Base-by-base conservation (phyloP, 306 rosid genomes). In the Echinosophora koreensis region DNA sequence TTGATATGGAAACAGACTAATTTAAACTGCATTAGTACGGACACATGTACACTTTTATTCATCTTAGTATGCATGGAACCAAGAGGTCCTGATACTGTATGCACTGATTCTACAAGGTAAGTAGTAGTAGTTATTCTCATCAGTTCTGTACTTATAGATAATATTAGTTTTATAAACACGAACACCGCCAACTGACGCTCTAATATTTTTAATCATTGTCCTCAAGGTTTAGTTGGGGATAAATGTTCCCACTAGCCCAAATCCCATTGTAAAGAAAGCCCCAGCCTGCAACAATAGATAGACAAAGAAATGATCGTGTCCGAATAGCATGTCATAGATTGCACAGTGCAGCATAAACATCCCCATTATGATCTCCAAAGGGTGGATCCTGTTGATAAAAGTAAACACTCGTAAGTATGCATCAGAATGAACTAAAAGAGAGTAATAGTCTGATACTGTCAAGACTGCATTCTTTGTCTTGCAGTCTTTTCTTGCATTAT, bases 261-360 rank as follows among this genome's bases (percentile, higher is more conserved):
- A 84, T 52, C 88, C 90, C 82, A 84, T 84, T 52, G 84, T 80
- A 77, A 88, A 88, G 88, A 88, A 88, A 73, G 87, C 87, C 64
- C 82, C 88, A 52, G 92, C 85, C 80, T 86, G 92, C 82, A 88
- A 17, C 69, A 86, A 65, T 50, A 85, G 83, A 81, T 88, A 88
- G 71, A 85, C 13, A 34, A 83, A 85, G 77, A 85, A 80, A 82
- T 88, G 86, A n/a, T 88, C 86, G 44, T 72, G 83, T 63, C 88
- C 85, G 2, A 78, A 84, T 27, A 82, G 65, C 58, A 86, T 62
- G 77, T 86, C 77, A 46, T 84, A 84, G 69, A 80, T 85, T 63
- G 93, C 89, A 71, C 89, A 89, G 51, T 84, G 89, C 81, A 88
- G 84, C 91, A 88, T 67, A 68, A 83, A 88, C 83, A 81, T 76